These are phyloP conservation scores for Penicillium digitatum DNA, from an alignment of 2,329 filamentous ascomycete genomes.

Conservation along the genomic window DNA sequence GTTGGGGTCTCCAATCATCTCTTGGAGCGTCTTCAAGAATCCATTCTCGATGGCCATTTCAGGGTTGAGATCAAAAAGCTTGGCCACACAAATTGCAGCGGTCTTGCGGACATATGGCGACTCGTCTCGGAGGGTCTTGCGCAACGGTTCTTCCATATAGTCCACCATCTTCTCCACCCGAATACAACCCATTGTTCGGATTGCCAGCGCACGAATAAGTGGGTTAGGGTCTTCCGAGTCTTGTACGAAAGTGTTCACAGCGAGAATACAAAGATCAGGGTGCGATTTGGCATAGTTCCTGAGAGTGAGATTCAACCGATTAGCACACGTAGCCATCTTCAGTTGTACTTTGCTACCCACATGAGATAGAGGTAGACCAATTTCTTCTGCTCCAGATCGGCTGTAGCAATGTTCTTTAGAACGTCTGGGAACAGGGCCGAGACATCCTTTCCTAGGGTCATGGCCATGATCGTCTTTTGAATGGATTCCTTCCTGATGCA, in stretches of 20 bases:
- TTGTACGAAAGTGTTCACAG: slow-evolving; percentile 98
- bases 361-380: slow-evolving; percentile 97
- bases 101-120: slow-evolving; percentile 98
- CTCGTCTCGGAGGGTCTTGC: slow-evolving; percentile 94
- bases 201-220: slow-evolving; percentile 86
- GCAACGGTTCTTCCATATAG: slow-evolving; percentile 96
- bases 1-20: slow-evolving; percentile 94
- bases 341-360: slow-evolving; percentile 49
- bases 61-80: slow-evolving; percentile 93
- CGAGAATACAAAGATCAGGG: slow-evolving; percentile 95
- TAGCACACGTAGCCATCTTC: slow-evolving; percentile 11
- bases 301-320: slow-evolving; percentile 15
- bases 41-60: slow-evolving; percentile 93
- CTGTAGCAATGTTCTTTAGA: slow-evolving; percentile 95
- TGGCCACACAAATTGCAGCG: slow-evolving; percentile 94
- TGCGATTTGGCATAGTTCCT: slow-evolving; percentile 99
- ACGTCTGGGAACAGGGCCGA: slow-evolving; percentile 96
- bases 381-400: slow-evolving; percentile 97
- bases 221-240: slow-evolving; percentile 98
- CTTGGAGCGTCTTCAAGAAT: slow-evolving; percentile 88
- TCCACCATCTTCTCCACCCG: slow-evolving; percentile 99
- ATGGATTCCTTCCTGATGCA: slow-evolving; percentile 81
- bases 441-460: slow-evolving; percentile 98
- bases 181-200: slow-evolving; percentile 98
- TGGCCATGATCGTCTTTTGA: slow-evolving; percentile 99